Evolutionary conservation across 176 grass and related monocot species (phyloP), one percentile per base, ranked within the genome.

Genomic region (Oryza officinalis): DNA sequence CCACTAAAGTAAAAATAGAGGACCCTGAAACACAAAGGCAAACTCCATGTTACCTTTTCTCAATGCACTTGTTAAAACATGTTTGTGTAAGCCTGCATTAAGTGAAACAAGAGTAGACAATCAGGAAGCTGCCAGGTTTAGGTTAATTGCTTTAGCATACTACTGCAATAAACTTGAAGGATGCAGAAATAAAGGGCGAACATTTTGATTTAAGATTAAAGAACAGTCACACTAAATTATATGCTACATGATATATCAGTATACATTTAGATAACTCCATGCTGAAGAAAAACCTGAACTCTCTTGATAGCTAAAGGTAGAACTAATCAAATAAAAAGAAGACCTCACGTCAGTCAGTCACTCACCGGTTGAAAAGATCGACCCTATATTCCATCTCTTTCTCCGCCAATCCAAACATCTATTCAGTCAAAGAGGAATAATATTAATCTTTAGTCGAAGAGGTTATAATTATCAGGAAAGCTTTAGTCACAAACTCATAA

Each of bases 351-450:
- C 18, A 23, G 2, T 23, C 0, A 65, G 59, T 18, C 13, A 74
- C 46, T 81, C 27, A 95, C 90, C 86, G 77, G 37, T 95, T 95
- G 86, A 92, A 95, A 74, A 92, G 85, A 71, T 95, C 93, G 61
- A 95, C 93, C 81, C 90, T 86, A 64, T 95, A 92, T 38, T 95
- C 93, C 93, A 95, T 95, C 76, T 95, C 93, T 80, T 89, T 90
- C 68, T 90, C 90, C 1, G 93, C 90, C 80, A 95, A 80, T 57
- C 83, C 90, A 85, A 95, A 90, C 79, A 90, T 89, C 93, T 95
- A 84, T 44, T 77, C 14, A 33, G 37, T 46, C 13, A 27, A 3
- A 63, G 69, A 63, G 0, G 6, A 22, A 2, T 0, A 78, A 31
- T 68, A 8, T 70, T 70, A 77, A 54, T 54, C 50, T 20, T 20